Evolutionary conservation across 441 rosid genomes (phyloP).

Genomic region (Erodium moschatum): DNA sequence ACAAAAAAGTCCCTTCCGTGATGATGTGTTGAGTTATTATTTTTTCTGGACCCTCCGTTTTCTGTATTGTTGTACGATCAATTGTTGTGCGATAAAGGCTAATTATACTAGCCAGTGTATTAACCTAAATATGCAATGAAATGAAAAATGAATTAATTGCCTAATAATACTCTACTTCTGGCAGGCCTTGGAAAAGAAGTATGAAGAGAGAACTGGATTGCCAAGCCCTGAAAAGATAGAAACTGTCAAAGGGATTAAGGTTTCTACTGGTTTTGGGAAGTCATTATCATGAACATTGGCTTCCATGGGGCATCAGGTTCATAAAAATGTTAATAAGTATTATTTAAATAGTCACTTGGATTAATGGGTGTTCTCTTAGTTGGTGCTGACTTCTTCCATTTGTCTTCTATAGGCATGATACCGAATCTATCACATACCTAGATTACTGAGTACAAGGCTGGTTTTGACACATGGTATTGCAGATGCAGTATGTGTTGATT

Average conservation of each 20-base stretch:
- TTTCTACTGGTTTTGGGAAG: slow-evolving; percentile 80
- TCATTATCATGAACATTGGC: slow-evolving; percentile 27
- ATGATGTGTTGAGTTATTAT: too few species aligned
- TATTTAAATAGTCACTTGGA: background rate
- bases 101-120: background rate
- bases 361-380: background rate
- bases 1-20: background rate
- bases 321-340: slow-evolving; percentile 4
- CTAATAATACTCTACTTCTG: slow-evolving; percentile 11
- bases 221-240: slow-evolving; percentile 74
- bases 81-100: background rate
- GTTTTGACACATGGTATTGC: slow-evolving; percentile 3
- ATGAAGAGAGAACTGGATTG: slow-evolving; percentile 63
- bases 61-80: background rate
- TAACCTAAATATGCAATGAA: slow-evolving; percentile 11
- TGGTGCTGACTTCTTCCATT: slow-evolving; percentile 6
- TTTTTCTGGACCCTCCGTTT: background rate
- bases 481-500: slow-evolving; percentile 1
- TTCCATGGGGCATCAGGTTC: slow-evolving; percentile 14
- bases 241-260: slow-evolving; percentile 42
- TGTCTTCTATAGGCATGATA: slow-evolving; percentile 6
- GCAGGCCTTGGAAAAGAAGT: slow-evolving; percentile 73
- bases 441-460: slow-evolving; percentile 2
- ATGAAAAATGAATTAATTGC: slow-evolving; percentile 10
- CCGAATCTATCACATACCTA: slow-evolving; percentile 1